Percentiles rank a stretch among this genome's conserved stretches.
phyloP scores from a whole-genome alignment of 306 rosid species.

The Hippophae tibetana region DNA sequence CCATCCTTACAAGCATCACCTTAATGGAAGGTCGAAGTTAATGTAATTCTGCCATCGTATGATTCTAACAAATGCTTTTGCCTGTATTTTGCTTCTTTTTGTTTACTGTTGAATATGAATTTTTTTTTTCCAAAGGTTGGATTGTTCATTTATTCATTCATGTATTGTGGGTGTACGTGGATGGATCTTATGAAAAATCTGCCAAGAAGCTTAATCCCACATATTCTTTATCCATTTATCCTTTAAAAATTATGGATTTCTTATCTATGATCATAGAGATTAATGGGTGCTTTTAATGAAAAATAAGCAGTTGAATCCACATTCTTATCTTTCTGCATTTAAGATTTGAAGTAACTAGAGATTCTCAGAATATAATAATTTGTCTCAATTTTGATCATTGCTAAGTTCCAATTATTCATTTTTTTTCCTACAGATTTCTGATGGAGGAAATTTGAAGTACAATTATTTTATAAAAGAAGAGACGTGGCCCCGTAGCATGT shows the following conservation, averaged over 20 bases:
- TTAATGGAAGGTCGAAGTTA: conserved; percentile 74
- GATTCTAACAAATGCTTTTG: conserved; percentile 4
- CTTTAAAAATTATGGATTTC: not conserved
- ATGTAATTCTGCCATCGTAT: conserved; percentile 37
- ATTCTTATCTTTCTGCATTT: conserved; percentile 2
- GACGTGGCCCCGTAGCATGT: conserved; percentile 40
- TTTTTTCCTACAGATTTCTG: conserved; percentile 46
- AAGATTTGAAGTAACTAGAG: not conserved
- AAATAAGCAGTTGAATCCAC: conserved; percentile 1
- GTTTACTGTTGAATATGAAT: not conserved
- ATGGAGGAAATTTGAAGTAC: conserved; percentile 66
- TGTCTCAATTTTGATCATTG: conserved; percentile 9
- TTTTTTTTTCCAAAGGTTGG: not conserved
- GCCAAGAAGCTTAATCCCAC: not conserved
- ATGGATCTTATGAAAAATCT: too few species aligned
- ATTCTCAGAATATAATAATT: conserved; percentile 8
- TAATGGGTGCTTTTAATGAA: not conserved
- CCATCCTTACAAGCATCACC: conserved; percentile 11
- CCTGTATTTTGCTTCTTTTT: not conserved
- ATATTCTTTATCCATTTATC: not conserved
- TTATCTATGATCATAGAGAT: not conserved
- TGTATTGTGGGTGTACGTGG: too few species aligned
- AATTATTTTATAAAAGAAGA: conserved; percentile 72
- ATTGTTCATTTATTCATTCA: too few species aligned
- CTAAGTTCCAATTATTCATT: conserved; percentile 13